phyloP scores from a whole-genome alignment of 2,329 filamentous ascomycete genomes.

The Cytospora paraplurivora region DNA sequence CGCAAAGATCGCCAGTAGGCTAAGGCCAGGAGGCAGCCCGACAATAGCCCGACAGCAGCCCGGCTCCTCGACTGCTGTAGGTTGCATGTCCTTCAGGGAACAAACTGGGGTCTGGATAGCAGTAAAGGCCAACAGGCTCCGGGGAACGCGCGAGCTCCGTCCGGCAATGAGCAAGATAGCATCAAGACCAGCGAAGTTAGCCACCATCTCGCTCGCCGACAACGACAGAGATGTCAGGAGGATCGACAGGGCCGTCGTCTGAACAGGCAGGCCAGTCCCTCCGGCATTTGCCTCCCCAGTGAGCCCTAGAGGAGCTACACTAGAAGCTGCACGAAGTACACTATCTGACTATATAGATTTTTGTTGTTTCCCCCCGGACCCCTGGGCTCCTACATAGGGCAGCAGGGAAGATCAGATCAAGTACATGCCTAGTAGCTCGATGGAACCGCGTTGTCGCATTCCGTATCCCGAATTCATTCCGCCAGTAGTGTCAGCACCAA shows the following conservation, averaged over 20 bases:
- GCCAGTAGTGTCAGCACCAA: too few relatives aligned
- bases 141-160: not conserved
- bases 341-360: not conserved
- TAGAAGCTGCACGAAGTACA: too few relatives aligned
- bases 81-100: not conserved
- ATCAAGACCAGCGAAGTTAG: not conserved
- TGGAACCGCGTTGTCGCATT: too few relatives aligned
- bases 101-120: not conserved
- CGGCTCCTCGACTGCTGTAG: not conserved
- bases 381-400: not conserved
- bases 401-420: too few relatives aligned
- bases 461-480: too few relatives aligned
- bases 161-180: not conserved
- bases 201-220: not conserved
- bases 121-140: not conserved
- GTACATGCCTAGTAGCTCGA: too few relatives aligned
- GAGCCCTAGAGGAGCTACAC: too few relatives aligned
- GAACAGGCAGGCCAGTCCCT: not conserved
- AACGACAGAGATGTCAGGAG: not conserved
- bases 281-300: not conserved
- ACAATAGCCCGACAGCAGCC: not conserved
- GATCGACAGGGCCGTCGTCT: constrained; percentile 1
- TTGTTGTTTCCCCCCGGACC: not conserved
- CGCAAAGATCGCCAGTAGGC: constrained; percentile 13
- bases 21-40: constrained; percentile 1